These are phyloP conservation scores for Thielaviopsis ethacetica DNA, from an alignment of 2,329 filamentous ascomycete genomes.

Conservation along the genomic window DNA sequence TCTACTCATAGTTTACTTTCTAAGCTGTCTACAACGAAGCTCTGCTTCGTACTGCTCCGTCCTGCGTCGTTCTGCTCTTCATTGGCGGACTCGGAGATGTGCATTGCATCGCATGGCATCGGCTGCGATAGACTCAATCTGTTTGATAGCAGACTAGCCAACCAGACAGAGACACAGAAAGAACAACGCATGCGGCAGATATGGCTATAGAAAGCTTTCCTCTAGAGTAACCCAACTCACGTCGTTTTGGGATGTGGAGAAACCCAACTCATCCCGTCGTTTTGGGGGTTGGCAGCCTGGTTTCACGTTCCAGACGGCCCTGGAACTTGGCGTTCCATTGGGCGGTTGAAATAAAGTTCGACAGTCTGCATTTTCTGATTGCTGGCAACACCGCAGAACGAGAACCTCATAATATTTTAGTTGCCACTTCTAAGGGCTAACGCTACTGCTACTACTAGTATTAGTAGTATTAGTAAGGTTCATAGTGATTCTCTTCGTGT, in stretches of 20 bases:
- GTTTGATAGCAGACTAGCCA: too few relatives aligned
- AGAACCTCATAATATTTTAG: background rate
- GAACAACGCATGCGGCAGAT: background rate
- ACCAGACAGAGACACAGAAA: background rate
- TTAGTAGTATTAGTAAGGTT: background rate
- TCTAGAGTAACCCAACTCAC: background rate
- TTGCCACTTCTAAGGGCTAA: too few relatives aligned
- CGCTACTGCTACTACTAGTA: too few relatives aligned
- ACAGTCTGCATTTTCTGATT: background rate
- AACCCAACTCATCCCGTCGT: background rate
- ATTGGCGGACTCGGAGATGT: too few relatives aligned
- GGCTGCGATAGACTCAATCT: too few relatives aligned
- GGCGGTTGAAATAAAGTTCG: background rate
- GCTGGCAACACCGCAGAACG: background rate
- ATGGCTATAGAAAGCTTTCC: background rate
- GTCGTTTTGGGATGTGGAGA: background rate
- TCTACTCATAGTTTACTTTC: too few relatives aligned
- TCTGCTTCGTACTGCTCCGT: too few relatives aligned
- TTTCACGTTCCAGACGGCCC: background rate
- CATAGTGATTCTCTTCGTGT: background rate
- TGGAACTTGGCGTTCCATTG: background rate
- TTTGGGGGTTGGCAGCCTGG: background rate
- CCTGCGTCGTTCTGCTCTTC: too few relatives aligned
- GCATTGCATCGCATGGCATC: too few relatives aligned
- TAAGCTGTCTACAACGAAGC: too few relatives aligned